phyloP scores from a whole-genome alignment of 2,329 filamentous ascomycete species.

The Orbilia ellipsospora region DNA sequence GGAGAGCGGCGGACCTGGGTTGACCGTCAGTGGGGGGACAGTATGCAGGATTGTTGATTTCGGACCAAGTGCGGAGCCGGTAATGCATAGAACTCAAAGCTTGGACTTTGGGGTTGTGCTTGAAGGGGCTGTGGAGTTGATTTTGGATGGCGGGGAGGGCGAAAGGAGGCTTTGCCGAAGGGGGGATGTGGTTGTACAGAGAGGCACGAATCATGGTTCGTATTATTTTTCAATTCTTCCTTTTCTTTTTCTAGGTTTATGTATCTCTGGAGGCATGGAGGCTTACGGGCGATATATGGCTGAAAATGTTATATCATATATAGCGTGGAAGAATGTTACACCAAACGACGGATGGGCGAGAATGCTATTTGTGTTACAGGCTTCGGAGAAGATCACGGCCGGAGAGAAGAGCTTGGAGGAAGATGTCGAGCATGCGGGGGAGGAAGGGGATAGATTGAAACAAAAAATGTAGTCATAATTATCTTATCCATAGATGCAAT shows the following conservation, averaged over 20 bases:
- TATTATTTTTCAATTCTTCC: not conserved
- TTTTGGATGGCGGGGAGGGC: constrained; percentile 66
- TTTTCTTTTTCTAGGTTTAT: not conserved
- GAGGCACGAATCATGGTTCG: constrained; percentile 67
- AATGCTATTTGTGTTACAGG: constrained; percentile 30
- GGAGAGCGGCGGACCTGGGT: constrained; percentile 41
- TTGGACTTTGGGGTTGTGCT: constrained; percentile 69
- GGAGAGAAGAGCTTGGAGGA: constrained; percentile 5
- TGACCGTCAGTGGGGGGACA: constrained; percentile 61
- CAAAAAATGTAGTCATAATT: not conserved
- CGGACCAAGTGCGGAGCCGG: constrained; percentile 62
- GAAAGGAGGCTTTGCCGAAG: constrained; percentile 65
- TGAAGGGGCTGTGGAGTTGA: constrained; percentile 68
- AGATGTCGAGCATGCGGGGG: not conserved
- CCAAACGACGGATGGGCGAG: constrained; percentile 24
- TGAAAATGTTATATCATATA: not conserved
- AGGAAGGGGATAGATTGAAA: not conserved
- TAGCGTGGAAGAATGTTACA: constrained; percentile 32
- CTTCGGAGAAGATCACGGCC: constrained; percentile 12
- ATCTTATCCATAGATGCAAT: not conserved
- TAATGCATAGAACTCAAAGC: constrained; percentile 69
- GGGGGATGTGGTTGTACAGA: constrained; percentile 70
- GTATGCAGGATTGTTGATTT: constrained; percentile 67
- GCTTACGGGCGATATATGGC: not conserved
- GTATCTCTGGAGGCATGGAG: too few relatives aligned